Base-by-base conservation (phyloP, 192 early-diverging fungal species). In the Coemansia sp. region DNA sequence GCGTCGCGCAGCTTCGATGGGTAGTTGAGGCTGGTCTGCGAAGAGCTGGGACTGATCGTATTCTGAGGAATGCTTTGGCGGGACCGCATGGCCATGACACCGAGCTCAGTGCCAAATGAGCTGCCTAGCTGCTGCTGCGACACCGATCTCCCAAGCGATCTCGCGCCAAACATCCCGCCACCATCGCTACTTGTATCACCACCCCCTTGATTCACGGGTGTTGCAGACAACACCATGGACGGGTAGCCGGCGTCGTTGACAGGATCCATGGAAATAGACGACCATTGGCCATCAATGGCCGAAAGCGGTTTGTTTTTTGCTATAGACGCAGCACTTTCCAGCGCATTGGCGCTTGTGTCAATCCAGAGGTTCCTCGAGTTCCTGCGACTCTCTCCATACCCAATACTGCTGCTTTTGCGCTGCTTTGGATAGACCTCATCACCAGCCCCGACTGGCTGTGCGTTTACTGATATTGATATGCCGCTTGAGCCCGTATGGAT, bases 1-100 rank as follows among this genome's bases (percentile, higher is more conserved):
- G 79, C 79, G 44, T 82, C 79, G 71, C 79, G 79, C 48, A 82
- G 71, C 63, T 82, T 82, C 13, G 79, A 82, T 50, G 79, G 79
- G 54, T 82, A 82, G 59, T 65, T 70, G 10, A 73, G 71, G 21
- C 70, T 82, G 9, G 79, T 68, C 15, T 82, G 79, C 43, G 79
- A 82, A 11, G 79, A 76, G 52, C 67, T 72, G 8, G 79, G 79
- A 43, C 79, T 82, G 57, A 67, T 56, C 9, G 64, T 54, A 15
- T 64, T 59, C 4, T 62, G 58, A 15, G 66, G 57, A 38, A 67
- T 45, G 32, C 48, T 63, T 13, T 60, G 74, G 13, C 74, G 74
- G 48, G 57, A 45, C 15, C 54, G 59, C 40, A 58, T 39, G 11
- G 60, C 38, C 8, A 47, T 11, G 16, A 64, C 19, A 19, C 42